Percentiles rank a stretch among this genome's conserved stretches.
Conservation (phyloP, 108 stramenopile species). For the Fragilaria radians region DNA sequence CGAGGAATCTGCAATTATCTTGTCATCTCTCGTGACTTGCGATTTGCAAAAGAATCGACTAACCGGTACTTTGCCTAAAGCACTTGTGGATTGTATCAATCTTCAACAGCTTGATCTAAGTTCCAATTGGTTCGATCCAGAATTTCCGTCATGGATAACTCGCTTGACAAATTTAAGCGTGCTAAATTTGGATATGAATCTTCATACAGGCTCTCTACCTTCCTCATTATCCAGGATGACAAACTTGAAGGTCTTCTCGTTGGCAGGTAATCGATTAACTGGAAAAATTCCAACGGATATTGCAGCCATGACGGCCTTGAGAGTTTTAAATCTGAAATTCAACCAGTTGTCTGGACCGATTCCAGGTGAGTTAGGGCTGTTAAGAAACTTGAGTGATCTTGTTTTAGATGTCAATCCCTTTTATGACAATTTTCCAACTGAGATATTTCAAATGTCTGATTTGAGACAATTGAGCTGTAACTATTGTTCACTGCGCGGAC, state of each 20-base stretch:
- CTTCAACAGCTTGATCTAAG: neutral
- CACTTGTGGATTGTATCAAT: neutral
- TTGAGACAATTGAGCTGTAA: neutral
- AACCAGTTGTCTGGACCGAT: slow-evolving; percentile 1
- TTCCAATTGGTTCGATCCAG: neutral
- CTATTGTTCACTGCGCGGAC: neutral
- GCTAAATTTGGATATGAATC: neutral
- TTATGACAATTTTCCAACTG: neutral
- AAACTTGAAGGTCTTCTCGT: neutral
- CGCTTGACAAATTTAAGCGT: neutral
- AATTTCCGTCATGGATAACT: neutral
- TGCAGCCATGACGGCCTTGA: neutral
- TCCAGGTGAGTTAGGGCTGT: slow-evolving; percentile 3
- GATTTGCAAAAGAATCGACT: neutral
- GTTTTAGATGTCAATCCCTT: neutral
- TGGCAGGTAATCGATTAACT: neutral
- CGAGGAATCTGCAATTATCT: neutral
- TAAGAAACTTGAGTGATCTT: neutral
- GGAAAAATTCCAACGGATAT: slow-evolving; percentile 1
- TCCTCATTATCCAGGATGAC: neutral
- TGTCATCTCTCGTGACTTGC: neutral
- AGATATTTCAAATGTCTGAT: neutral
- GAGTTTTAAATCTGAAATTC: neutral
- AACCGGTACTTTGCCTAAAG: neutral
- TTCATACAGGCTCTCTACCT: neutral